Evolutionary conservation across 2,329 filamentous ascomycete species (phyloP).

Genomic region (Curvularia lunata): DNA sequence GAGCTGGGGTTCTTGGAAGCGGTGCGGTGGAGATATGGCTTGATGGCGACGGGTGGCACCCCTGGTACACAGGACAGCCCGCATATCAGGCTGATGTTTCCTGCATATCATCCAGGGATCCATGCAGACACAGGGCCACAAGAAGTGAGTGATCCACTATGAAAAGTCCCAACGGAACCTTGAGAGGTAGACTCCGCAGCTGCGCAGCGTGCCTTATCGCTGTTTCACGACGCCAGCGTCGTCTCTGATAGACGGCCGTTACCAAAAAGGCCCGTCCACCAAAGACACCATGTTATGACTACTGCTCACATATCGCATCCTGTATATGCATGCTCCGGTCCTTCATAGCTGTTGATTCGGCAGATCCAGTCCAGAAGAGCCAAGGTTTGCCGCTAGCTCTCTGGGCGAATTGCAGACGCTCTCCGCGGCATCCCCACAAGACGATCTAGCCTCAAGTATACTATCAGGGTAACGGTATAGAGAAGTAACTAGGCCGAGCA

Average conservation of each 20-base stretch:
- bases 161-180: slow-evolving; percentile 25
- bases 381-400: slow-evolving; percentile 22
- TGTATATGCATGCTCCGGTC: slow-evolving; percentile 32
- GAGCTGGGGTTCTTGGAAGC: slow-evolving; percentile 20
- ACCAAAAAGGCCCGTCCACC: slow-evolving; percentile 23
- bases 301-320: slow-evolving; percentile 27
- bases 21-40: slow-evolving; percentile 21
- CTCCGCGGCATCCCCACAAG: slow-evolving; percentile 32
- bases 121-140: slow-evolving; percentile 29
- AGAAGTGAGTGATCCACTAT: slow-evolving; percentile 35
- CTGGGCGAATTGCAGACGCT: slow-evolving; percentile 26
- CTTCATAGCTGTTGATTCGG: slow-evolving; percentile 39
- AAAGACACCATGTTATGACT: slow-evolving; percentile 35
- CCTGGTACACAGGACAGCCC: slow-evolving; percentile 29
- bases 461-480: slow-evolving; percentile 42
- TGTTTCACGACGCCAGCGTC: slow-evolving; percentile 40
- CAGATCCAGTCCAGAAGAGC: slow-evolving; percentile 35
- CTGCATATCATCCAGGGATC: slow-evolving; percentile 33
- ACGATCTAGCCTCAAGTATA: slow-evolving; percentile 44
- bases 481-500: slow-evolving; percentile 44
- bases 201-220: slow-evolving; percentile 47
- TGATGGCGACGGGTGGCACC: slow-evolving; percentile 27
- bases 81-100: slow-evolving; percentile 46
- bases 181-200: slow-evolving; percentile 29
- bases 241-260: slow-evolving; percentile 38